Conservation (phyloP, 495 filamentous ascomycete genomes). For the Penicillium parvum region DNA sequence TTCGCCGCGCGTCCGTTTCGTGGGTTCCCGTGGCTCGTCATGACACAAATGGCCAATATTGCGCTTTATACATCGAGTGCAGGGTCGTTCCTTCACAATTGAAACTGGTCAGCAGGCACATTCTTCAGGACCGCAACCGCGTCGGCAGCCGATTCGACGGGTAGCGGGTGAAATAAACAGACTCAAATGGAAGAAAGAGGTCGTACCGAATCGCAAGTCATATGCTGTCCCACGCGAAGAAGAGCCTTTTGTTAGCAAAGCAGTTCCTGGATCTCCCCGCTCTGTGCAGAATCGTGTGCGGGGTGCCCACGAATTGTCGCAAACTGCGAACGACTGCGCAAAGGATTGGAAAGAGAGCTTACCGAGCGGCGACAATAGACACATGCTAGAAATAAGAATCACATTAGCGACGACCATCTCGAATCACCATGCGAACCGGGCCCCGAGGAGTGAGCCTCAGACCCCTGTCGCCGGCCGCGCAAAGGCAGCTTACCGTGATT, state of each 20-base stretch:
- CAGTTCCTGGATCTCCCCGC: not conserved
- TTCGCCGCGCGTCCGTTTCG: slow-evolving; percentile 73
- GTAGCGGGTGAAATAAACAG: slow-evolving; percentile 7
- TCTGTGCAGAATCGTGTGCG: not conserved
- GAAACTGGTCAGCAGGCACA: slow-evolving; percentile 26
- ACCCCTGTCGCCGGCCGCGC: slow-evolving; percentile 30
- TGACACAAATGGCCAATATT: slow-evolving; percentile 99
- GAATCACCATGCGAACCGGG: slow-evolving; percentile 23
- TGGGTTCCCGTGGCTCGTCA: slow-evolving; percentile 84
- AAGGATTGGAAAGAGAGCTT: slow-evolving; percentile 42
- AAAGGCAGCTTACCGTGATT: slow-evolving; percentile 80
- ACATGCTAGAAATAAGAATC: slow-evolving; percentile 63
- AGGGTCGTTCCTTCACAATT: slow-evolving; percentile 75
- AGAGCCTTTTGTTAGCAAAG: slow-evolving; percentile 35
- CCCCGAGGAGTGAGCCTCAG: slow-evolving; percentile 26
- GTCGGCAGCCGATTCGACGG: slow-evolving; percentile 23
- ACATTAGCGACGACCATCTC: slow-evolving; percentile 30
- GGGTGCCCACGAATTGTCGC: too few species aligned
- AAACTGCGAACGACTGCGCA: not conserved
- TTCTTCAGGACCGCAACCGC: slow-evolving; percentile 6
- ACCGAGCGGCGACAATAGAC: slow-evolving; percentile 99
- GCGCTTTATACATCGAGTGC: slow-evolving; percentile 95
- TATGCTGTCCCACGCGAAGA: slow-evolving; percentile 69
- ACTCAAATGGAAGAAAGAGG: slow-evolving; percentile 37
- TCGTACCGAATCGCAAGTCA: slow-evolving; percentile 99